Conservation (phyloP, 768 basidiomycete genomes). For the Inosperma sp. region DNA sequence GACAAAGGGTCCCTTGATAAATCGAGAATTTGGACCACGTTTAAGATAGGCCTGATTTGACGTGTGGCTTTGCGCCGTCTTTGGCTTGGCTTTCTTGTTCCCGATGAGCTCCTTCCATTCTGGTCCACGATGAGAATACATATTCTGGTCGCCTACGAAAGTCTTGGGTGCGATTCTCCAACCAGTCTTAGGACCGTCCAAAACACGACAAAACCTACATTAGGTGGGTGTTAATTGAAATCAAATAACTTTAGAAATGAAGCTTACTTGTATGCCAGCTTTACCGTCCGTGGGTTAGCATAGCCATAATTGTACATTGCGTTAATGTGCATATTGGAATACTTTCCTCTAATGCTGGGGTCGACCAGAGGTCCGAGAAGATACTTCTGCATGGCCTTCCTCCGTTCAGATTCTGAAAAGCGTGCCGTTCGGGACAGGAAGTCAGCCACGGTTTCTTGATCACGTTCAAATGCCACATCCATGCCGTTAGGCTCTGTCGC, state of each 20-base stretch:
- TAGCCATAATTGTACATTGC: conserved; percentile 53
- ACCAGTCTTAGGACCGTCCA: conserved; percentile 62
- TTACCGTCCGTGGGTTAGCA: conserved; percentile 39
- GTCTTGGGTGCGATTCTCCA: conserved; percentile 35
- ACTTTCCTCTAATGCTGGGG: conserved; percentile 45
- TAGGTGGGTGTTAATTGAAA: background rate
- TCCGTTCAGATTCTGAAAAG: conserved; percentile 18
- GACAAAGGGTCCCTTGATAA: conserved; percentile 30
- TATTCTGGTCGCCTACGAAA: conserved; percentile 17
- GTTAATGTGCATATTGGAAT: conserved; percentile 52
- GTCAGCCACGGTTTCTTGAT: conserved; percentile 40
- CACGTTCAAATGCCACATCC: conserved; percentile 35
- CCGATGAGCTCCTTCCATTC: conserved; percentile 27
- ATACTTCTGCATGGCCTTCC: conserved; percentile 42
- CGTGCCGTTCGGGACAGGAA: conserved; percentile 34
- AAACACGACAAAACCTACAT: conserved; percentile 42
- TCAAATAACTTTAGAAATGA: background rate
- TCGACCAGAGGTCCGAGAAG: conserved; percentile 48
- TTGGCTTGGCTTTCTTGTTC: conserved; percentile 15
- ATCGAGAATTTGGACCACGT: conserved; percentile 16
- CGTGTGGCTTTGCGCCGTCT: conserved; percentile 6
- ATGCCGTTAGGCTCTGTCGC: conserved; percentile 46
- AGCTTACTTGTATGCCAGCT: conserved; percentile 46
- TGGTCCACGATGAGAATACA: conserved; percentile 16
- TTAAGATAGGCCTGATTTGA: conserved; percentile 22